A percentile compares a stretch with the other conserved stretches of the same genome.
Evolutionary conservation across 108 stramenopile genomes (phyloP).

Genomic region (Skeletonema grethae): DNA sequence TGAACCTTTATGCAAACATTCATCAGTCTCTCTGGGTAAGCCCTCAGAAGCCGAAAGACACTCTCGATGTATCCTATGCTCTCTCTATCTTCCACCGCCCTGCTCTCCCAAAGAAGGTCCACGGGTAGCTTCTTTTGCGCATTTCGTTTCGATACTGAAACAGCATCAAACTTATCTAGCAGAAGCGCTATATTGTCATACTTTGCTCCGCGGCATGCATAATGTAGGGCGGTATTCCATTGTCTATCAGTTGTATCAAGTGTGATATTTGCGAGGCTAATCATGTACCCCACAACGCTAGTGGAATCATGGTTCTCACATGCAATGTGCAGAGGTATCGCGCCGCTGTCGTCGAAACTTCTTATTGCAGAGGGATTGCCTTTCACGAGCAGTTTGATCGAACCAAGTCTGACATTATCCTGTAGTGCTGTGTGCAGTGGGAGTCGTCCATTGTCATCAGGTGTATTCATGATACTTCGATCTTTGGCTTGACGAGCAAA

Average conservation of each 20-base stretch:
- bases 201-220: background rate
- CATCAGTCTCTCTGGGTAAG: background rate
- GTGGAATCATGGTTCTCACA: no score
- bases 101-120: constrained; percentile 3
- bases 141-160: constrained; percentile 5
- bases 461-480: background rate
- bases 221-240: no score
- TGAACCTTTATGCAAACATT: no score
- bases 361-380: no score
- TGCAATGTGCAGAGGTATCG: no score
- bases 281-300: no score
- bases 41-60: background rate
- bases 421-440: no score
- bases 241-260: no score
- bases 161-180: background rate
- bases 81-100: background rate
- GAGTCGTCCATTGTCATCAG: no score
- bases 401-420: no score
- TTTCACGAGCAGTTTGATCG: background rate
- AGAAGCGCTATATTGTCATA: background rate
- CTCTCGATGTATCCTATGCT: background rate
- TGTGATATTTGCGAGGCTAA: no score
- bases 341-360: no score
- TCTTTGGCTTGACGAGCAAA: constrained; percentile 8
- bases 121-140: background rate